Percentiles rank a stretch among this genome's conserved stretches.
phyloP scores from a whole-genome alignment of 768 basidiomycete species.

The Suillus paluster region DNA sequence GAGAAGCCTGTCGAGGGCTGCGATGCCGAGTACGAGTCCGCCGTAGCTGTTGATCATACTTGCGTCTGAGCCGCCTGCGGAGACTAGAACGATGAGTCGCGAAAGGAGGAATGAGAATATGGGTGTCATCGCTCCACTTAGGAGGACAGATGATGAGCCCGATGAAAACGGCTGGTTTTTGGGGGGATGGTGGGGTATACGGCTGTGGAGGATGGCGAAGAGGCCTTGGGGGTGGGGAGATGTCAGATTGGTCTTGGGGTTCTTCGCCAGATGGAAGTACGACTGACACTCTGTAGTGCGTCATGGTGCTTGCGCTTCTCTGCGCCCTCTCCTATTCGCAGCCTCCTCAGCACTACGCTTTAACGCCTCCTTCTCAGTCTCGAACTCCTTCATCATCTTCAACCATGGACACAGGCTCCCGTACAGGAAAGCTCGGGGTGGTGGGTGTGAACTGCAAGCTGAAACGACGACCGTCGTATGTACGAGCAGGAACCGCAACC shows the following conservation, averaged over 20 bases:
- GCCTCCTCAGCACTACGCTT: constrained; percentile 45
- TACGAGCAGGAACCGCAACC: constrained; percentile 34
- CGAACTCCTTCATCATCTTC: constrained; percentile 46
- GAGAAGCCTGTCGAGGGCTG: constrained; percentile 76
- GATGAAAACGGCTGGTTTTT: constrained; percentile 68
- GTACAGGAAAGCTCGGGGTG: constrained; percentile 37
- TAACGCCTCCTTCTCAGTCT: constrained; percentile 49
- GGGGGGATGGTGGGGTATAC: constrained; percentile 75
- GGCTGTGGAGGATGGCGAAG: constrained; percentile 48
- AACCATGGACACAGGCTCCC: constrained; percentile 24
- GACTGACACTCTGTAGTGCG: not conserved
- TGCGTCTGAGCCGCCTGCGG: too few species aligned
- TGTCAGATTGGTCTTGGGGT: constrained; percentile 8
- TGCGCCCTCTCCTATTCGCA: constrained; percentile 38
- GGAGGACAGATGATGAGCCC: constrained; percentile 72
- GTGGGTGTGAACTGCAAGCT: constrained; percentile 74
- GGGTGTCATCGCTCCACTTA: constrained; percentile 85
- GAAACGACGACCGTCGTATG: constrained; percentile 31
- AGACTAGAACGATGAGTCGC: too few species aligned
- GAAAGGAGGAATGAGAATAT: too few species aligned
- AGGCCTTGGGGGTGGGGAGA: constrained; percentile 22
- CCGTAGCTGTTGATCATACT: too few species aligned
- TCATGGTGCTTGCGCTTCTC: constrained; percentile 17
- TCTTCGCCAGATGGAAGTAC: constrained; percentile 14
- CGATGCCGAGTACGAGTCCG: too few species aligned